Evolutionary conservation across 73 alveolate genomes (phyloP), one percentile per base, ranked within the genome.

Genomic region (Paramecium primaurelia): DNA sequence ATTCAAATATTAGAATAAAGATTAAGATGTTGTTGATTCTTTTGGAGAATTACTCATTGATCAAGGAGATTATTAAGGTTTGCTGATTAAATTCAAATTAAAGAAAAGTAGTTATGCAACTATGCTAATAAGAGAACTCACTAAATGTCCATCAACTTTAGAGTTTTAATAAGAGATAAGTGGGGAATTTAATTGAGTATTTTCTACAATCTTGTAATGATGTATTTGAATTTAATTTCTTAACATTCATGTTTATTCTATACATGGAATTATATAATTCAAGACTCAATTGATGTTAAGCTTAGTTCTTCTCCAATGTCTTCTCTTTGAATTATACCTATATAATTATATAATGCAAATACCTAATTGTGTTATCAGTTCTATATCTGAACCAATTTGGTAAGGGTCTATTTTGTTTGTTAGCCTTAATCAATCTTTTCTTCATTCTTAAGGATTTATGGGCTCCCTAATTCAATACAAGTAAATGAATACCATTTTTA

Each of bases 281-380:
- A 28, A 34, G 28, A 28, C 42, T 89, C 94, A 89, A 73, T 89
- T 71, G 96, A 95, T 94, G 86, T 92, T 92, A 26, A 97, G 96
- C 97, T 97, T 97, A 51, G 99, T 97, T 97, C 99, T 97, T 97
- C 99, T 97, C 99, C 99, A 97, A 93, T 96, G 95, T 97, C 99
- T 97, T 92, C 98, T 97, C 96, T 97, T 97, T 32, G 99, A 96
- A 95, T 97, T 97, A 92, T 95, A 96, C 95, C 96, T 97, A 4
- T 4, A 28, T 1, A 30, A 64, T 54, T 18, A 11, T 54, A 2
- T 2, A 64, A 1, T 20, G 84, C 84, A 64, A 32, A 32, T 95
- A 96, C 95, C 96, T 97, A 93, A 97, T 97, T 59, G 95, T 97
- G 91, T 96, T 95, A 85, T 97, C 97, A 28, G 98, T 96, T 96